Evolutionary conservation across 2,329 filamentous ascomycete genomes (phyloP).

Genomic region (Colletotrichum karsti): DNA sequence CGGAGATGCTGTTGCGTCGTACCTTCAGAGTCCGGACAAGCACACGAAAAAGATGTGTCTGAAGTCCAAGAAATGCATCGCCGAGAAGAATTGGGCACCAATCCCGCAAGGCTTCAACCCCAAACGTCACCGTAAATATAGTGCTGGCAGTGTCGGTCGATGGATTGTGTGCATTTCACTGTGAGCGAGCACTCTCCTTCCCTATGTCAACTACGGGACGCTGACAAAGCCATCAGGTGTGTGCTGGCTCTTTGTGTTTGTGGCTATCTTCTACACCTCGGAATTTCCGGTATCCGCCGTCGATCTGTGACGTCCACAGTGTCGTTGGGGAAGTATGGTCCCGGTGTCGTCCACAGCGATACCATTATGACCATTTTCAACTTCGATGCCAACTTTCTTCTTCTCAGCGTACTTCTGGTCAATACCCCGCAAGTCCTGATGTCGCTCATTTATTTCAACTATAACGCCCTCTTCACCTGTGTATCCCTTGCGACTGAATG

Average conservation of each 20-base stretch:
- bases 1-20: background rate
- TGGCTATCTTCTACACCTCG: background rate
- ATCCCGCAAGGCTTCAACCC: fast-evolving
- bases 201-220: background rate
- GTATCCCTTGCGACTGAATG: background rate
- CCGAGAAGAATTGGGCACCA: background rate
- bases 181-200: too few species aligned
- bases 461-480: background rate
- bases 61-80: background rate
- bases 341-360: background rate
- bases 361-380: background rate
- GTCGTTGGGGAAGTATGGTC: background rate
- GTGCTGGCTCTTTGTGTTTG: background rate
- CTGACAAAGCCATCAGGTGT: background rate
- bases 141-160: fast-evolving
- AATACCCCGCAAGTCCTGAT: background rate
- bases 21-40: background rate
- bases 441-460: background rate
- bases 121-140: background rate
- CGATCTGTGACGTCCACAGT: background rate
- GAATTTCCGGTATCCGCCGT: background rate
- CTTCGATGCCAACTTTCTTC: fast-evolving
- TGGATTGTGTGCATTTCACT: background rate
- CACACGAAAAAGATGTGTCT: background rate
- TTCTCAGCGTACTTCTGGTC: background rate